Conservation (phyloP, 2,329 filamentous ascomycete genomes). For the Colletotrichum sp. region DNA sequence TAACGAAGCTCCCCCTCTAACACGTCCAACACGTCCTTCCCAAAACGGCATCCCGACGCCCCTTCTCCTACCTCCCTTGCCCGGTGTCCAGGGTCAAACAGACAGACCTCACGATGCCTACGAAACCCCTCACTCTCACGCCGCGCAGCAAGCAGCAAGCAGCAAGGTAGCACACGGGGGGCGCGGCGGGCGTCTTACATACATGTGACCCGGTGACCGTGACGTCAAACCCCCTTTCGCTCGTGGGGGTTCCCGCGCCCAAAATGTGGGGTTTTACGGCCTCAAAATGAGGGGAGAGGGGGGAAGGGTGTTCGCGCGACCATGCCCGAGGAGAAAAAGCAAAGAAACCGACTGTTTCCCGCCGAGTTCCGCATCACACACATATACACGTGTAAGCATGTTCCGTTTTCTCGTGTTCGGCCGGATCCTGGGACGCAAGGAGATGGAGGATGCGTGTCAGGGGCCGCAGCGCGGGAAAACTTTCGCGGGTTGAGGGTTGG, state of each 20-base stretch:
- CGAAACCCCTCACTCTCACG: not conserved
- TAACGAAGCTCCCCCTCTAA: not conserved
- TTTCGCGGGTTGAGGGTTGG: not conserved
- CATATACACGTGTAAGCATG: not conserved
- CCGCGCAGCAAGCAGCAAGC: not conserved
- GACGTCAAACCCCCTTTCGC: not conserved
- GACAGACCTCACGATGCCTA: not conserved
- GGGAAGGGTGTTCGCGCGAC: not conserved
- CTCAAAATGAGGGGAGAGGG: not conserved
- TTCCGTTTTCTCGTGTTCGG: not conserved
- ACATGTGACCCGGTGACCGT: not conserved
- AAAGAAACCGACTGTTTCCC: not conserved
- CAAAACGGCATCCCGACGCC: not conserved
- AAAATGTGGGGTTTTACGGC: not conserved
- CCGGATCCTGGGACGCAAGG: not conserved
- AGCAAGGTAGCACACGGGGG: not conserved
- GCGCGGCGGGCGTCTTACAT: not conserved
- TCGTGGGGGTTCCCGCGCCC: not conserved
- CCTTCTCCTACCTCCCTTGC: not conserved
- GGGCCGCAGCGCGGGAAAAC: not conserved
- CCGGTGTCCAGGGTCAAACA: not conserved
- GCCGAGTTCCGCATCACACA: not conserved
- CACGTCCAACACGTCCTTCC: not conserved
- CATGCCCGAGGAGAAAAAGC: not conserved
- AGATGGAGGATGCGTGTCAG: not conserved